A percentile compares a stretch with the other conserved stretches of the same genome.
Conservation (phyloP, 305 asterid genomes). For the Solanum hybrid region DNA sequence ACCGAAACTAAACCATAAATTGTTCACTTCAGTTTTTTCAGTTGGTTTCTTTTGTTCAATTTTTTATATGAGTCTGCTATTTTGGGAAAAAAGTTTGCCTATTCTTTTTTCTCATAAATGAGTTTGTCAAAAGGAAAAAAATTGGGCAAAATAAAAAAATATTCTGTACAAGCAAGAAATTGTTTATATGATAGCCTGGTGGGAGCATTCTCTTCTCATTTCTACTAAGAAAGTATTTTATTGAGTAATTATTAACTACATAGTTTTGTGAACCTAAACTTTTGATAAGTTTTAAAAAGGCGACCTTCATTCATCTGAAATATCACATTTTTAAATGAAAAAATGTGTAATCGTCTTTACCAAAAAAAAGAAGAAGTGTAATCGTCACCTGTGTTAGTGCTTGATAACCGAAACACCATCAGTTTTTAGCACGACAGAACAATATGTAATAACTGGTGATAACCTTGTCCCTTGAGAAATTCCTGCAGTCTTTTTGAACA, state of each 20-base stretch:
- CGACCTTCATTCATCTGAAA: background rate
- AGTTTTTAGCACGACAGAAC: background rate
- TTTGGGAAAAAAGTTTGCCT: background rate
- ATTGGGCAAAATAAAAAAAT: background rate
- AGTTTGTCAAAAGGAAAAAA: background rate
- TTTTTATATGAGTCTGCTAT: background rate
- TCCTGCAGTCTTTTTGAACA: background rate
- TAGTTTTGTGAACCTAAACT: background rate
- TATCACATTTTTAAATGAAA: background rate
- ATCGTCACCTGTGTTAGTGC: background rate
- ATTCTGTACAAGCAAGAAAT: background rate
- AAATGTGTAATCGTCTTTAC: background rate
- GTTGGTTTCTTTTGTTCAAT: background rate
- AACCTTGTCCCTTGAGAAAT: background rate
- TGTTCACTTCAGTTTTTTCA: background rate
- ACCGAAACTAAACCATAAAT: background rate
- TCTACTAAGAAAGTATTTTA: background rate
- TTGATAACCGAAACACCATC: background rate
- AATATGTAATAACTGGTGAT: background rate
- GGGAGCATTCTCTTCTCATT: background rate
- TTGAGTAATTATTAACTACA: background rate
- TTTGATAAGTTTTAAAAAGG: background rate
- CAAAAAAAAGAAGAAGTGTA: background rate
- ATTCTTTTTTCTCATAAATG: background rate
- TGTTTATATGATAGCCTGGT: background rate